Evolutionary conservation across 2,329 filamentous ascomycete genomes (phyloP), one percentile per base, ranked within the genome.

Genomic region (Penicillium italicum): DNA sequence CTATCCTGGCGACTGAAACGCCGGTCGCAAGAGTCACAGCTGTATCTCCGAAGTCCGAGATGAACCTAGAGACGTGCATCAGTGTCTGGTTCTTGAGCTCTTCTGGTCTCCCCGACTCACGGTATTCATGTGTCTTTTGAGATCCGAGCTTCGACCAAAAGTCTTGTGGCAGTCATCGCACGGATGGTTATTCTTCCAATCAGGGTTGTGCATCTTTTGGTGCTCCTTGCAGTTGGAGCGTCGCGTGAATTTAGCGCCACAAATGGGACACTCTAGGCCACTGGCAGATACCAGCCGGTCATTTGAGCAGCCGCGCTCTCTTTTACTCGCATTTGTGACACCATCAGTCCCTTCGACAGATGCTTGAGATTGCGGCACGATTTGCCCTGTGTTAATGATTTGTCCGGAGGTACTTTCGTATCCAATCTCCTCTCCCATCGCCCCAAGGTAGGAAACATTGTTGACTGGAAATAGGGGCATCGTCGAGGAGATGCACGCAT

Each of bases 141-240:
- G 80, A 70, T 96, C 91, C 1, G 91, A 92, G 74, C 88, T 91
- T 64, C 91, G 83, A 18, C 90, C 89, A 72, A 96, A 96, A 49
- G 84, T 83, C 75, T 88, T 90, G 62, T 76, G 80, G 74, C 91
- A 96, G 50, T 80, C 82, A 2, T 79, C 72, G 72, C 91, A 96
- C 1, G 80, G 79, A 66, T 90, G 88, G 0, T 86, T 85, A 65
- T 89, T 89, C 65, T 84, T 83, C 54, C 88, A 81, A 56, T 83
- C 81, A 14, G 89, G 85, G 67, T 94, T 85, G 68, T 96, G 91
- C 1, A 86, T 92, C 67, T 92, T 87, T 80, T 92, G 82, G 71
- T 96, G 91, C 30, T 90, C 88, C 67, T 89, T 91, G 76, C 87
- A 90, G 74, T 96, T 96, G 77, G 93, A 95, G 66, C 85, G 87